Base-by-base conservation (phyloP, 106 monocot species). In the Acorus calamus region DNA sequence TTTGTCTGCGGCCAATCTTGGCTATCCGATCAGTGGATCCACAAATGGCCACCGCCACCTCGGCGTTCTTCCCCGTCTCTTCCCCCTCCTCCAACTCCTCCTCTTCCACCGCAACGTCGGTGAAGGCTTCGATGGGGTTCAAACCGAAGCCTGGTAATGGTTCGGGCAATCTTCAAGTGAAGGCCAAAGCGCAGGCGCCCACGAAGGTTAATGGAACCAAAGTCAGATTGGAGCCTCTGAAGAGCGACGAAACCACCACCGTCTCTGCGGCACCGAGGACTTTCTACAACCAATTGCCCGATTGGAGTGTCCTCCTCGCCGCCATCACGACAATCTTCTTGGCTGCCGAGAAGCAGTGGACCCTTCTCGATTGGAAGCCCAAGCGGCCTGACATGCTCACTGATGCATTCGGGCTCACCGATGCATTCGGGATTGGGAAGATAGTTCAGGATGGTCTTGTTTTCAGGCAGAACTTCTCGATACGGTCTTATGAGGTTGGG, bases 401-500 rank as follows among this genome's bases (percentile, higher is more conserved):
- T 1, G 90, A 90, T 79, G 76, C 79, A 8, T 90, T 90, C 61
- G 73, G 77, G 46, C 53, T 28, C 28, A 28, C 28, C 1, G 28
- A 28, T 28, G 28, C 28, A 28, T 28, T 28, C 1, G 28, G 28
- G 28, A 28, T 87, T 53, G 84, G 87, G 7, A 86, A 67, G 63
- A 80, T 96, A 12, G 73, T 90, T 48, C 75, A 82, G 53, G 87
- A 87, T 59, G 78, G 84, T 53, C 61, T 87, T 42, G 66, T 80
- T 11, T 90, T 87, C 69, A 82, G 77, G 61, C 90, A 96, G 76
- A 87, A 83, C 60, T 96, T 96, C 57, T 78, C 87, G 6, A 87
- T 90, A 28, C 69, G 90, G 64, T 90, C 90, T 3, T 96, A 96
- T 81, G 94, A 87, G 78, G 87, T 90, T 63, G 90, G 90, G 55